These are phyloP conservation scores for Talaromyces stipitatus DNA, from an alignment of 495 filamentous ascomycete species.

Conservation along the genomic window DNA sequence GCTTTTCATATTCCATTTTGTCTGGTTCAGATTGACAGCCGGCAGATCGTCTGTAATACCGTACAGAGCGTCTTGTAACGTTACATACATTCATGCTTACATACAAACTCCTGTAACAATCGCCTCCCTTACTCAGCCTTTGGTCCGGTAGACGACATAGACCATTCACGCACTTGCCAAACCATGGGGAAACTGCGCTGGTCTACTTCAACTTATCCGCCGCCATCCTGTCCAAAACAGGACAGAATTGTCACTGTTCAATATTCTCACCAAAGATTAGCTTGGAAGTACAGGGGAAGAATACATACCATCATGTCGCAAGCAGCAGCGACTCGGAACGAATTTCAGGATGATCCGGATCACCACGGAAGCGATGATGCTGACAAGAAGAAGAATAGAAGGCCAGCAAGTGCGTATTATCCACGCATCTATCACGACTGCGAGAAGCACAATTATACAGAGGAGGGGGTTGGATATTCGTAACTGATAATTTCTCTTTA, in stretches of 20 bases:
- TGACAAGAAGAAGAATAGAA: constrained; percentile 77
- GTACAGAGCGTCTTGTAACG: not conserved
- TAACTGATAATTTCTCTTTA: constrained; percentile 20
- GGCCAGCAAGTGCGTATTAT: constrained; percentile 65
- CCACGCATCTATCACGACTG: constrained; percentile 2
- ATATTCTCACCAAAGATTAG: not conserved
- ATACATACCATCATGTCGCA: constrained; percentile 37
- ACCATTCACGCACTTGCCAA: not conserved
- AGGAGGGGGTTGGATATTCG: not conserved
- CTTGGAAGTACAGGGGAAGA: not conserved
- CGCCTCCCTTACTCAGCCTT: not conserved
- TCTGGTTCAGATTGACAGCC: not conserved
- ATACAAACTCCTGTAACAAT: not conserved
- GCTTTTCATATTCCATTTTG: not conserved
- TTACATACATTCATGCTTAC: no score
- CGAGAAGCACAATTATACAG: not conserved
- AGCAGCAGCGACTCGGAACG: constrained; percentile 32
- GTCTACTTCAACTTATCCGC: not conserved
- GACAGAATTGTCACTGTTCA: constrained; percentile 2
- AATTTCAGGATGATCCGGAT: constrained; percentile 45
- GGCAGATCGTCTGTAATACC: not conserved
- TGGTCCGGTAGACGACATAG: not conserved
- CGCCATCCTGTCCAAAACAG: constrained; percentile 1
- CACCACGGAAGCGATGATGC: constrained; percentile 31
- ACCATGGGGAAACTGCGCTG: not conserved